Evolutionary conservation across 768 basidiomycete species (phyloP), one percentile per base, ranked within the genome.

Genomic region (Roridomyces roridus): DNA sequence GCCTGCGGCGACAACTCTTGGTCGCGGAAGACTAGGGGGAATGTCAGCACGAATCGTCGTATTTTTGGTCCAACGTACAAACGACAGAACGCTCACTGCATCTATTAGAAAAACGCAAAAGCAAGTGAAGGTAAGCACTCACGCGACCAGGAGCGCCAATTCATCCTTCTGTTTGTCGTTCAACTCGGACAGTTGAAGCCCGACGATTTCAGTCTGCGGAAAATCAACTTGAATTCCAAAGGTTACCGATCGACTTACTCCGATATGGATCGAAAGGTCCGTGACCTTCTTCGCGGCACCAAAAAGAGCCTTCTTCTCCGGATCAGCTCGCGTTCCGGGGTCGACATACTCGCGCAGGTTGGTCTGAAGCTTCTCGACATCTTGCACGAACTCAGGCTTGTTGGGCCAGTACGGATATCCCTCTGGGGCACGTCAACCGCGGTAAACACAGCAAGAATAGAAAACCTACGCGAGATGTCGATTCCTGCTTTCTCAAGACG

Each of bases 361-460:
- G 4, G 57, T 59, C 47, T 62, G 64, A 39, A 65, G 36, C 31
- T 59, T 65, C 57, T 62, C 60, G n/a, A 65, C 64, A 36, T 65
- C 64, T 53, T 65, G 60, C 1, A 65, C 56, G 15, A 62, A 65
- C 20, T 62, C 57, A 2, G 64, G 64, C 36, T 62, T 58, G 54
- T 58, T 59, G 3, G 64, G 64, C 31, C 55, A 54, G 51, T 65
- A 65, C 17, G 64, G 64, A 41, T 65, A 65, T 21, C 64, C 64
- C 51, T 59, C 57, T 56, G 25, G 1, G 29, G 26, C 24, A 14
- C 6, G 18, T 4, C n/a, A 12, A 11, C 10, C 39, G 31, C 24
- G 52, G 5, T 41, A 0, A 34, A 43, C 29, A 5, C 17, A 21
- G 18, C 34, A 28, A 11, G 35, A 20, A 31, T 18, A 14, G 26